Evolutionary conservation across 305 asterid species (phyloP), one percentile per base, ranked within the genome.

Genomic region (Fraxinus albicans): DNA sequence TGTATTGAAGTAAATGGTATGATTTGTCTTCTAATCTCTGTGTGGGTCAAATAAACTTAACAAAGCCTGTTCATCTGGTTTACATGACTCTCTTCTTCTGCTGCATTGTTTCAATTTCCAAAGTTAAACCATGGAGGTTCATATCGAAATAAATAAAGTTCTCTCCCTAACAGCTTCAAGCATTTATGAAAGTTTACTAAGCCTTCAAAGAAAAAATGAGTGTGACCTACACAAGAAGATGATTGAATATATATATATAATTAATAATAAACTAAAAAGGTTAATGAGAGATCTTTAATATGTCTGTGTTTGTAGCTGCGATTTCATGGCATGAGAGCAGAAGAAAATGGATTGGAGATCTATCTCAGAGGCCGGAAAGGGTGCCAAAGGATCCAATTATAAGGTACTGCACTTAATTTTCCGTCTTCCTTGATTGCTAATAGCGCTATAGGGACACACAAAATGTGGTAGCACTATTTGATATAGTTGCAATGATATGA

Each of bases 261-360:
- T 1, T n/a, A n/a, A 25, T 25, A 25, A 25, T 25, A 25, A 25
- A 25, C 27, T 40, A 47, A 69, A 69, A 69, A 12, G 38, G 36
- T 69, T 2, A 65, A 65, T 27, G 17, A 27, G 35, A 65, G 21
- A 2, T 65, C n/a, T 29, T 13, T 69, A 25, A 8, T 1, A 25
- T 12, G 8, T 69, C 38, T 69, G 3, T 27, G 36, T 69, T 69
- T 88, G 85, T 87, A 95, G 99, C 95, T 86, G 95, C 93, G 29
- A 89, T 87, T 88, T 94, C 93, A 38, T 95, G 99, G 99, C 87
- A 88, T 0, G 99, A 94, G 90, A 89, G 83, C 87, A 86, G 98
- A 84, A 88, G 89, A 86, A 89, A 87, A 86, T 95, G 99, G 99
- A 83, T 82, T 19, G 97, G 98, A 80, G 91, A 93, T 84, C 86